Evolutionary conservation across 1,284 basidiomycete genomes (phyloP).

Genomic region (Cryptococcus hybrid): DNA sequence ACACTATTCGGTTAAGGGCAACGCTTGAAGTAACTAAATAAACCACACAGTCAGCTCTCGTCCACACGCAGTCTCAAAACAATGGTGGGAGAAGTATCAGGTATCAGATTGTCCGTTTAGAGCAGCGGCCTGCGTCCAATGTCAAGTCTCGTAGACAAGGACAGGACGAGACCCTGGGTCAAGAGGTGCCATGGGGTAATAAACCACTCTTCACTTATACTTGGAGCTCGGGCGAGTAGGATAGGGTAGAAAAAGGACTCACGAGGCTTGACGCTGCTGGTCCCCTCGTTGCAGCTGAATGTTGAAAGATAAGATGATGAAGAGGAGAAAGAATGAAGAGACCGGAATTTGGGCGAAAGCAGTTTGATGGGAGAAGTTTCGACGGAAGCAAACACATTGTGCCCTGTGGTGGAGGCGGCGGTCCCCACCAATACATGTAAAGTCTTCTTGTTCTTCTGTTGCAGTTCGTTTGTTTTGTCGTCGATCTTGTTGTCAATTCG

Average conservation of each 20-base stretch:
- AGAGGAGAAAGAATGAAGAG: neutral
- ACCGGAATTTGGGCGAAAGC: neutral
- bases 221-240: neutral
- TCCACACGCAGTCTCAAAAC: neutral
- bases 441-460: no score
- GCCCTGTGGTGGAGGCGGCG: no score
- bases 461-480: neutral
- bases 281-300: neutral
- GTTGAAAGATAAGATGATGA: neutral
- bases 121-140: conserved; percentile 27
- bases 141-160: neutral
- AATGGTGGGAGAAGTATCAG: neutral
- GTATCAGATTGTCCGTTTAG: conserved; percentile 45
- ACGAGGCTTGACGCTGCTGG: neutral
- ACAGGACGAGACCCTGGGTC: conserved; percentile 31
- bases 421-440: no score
- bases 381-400: conserved; percentile 11
- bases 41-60: neutral
- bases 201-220: conserved; percentile 45
- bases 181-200: conserved; percentile 49
- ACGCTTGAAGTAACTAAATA: neutral
- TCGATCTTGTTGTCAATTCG: no score
- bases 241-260: conserved; percentile 4
- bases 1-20: neutral
- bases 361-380: conserved; percentile 3